Base-by-base conservation (phyloP, 2,329 filamentous ascomycete species). In the Fulvia fulva region DNA sequence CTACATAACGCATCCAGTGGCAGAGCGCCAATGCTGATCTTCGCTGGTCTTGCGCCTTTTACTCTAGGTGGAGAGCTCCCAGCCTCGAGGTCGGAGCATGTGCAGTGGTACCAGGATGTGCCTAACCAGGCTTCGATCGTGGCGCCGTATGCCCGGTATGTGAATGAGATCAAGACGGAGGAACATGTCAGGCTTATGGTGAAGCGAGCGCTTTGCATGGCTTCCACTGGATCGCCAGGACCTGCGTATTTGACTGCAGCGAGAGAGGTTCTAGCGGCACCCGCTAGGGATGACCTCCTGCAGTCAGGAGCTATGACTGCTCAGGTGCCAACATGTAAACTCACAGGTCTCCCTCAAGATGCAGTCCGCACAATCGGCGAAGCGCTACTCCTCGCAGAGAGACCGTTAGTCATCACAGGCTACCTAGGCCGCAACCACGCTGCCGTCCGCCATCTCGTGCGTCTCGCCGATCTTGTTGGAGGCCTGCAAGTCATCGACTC, bases 121-220 rank as follows among this genome's bases (percentile, higher is more conserved):
- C 87, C 86, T 0, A 87, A 91, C 64, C 88, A 91, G 71, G 88
- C 86, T 70, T 82, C 85, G 67, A 90, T 94, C 56, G 77, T 94
- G 1, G 78, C 82, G 0, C 90, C 93, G 74, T 94, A 93, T 73
- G 93, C 89, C 70, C 82, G 90, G 8, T 94, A 92, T 69, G 75
- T 86, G 0, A 88, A 80, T 3, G 90, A 94, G 76, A 85, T 93
- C 71, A 91, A 90, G 76, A 87, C 86, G 1, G 88, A 88, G 16
- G 83, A 84, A 68, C 93, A 93, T 68, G 83, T 93, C 58, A 92
- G 92, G 77, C 88, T 92, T 75, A 87, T 93, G 76, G 87, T 94
- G 56, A 89, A 89, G 68, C 86, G 90, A 0, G 89, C 90, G 0
- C 73, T 94, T 52, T 87, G 90, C 64, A 93, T 92, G 68, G 88